phyloP scores from a whole-genome alignment of 345 rosid species.

The Bruguiera parviflora region DNA sequence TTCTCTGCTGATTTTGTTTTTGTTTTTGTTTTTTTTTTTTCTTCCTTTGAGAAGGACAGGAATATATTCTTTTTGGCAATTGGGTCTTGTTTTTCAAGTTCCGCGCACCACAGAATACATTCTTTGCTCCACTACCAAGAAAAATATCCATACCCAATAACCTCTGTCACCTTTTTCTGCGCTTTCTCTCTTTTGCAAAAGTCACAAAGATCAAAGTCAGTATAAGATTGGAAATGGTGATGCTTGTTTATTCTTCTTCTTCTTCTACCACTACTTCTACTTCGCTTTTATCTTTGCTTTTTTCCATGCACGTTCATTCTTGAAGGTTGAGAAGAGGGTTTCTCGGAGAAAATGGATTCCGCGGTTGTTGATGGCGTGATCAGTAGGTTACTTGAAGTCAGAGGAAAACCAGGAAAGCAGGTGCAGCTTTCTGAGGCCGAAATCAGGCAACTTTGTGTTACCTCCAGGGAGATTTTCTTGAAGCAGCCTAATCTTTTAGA shows the following conservation, averaged over 20 bases:
- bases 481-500: slow-evolving; percentile 31
- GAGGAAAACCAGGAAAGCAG: slow-evolving; percentile 30
- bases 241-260: slow-evolving; percentile 3
- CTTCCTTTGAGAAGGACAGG: not conserved
- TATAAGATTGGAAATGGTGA: not conserved
- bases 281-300: not conserved
- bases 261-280: too few relatives aligned
- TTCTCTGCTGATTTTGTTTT: not conserved
- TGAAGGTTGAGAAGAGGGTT: slow-evolving; percentile 2
- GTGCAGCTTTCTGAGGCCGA: slow-evolving; percentile 31
- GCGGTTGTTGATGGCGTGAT: slow-evolving; percentile 24
- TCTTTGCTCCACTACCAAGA: slow-evolving; percentile 20
- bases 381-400: slow-evolving; percentile 23
- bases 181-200: not conserved
- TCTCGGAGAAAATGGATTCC: slow-evolving; percentile 11
- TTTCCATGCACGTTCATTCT: not conserved
- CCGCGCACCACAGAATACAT: not conserved
- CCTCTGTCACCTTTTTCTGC: not conserved
- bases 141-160: not conserved
- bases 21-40: too few relatives aligned
- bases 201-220: not conserved
- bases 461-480: slow-evolving; percentile 23
- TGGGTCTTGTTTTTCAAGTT: not conserved
- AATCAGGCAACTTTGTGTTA: slow-evolving; percentile 25
- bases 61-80: slow-evolving; percentile 16